Base-by-base conservation (phyloP, 1,284 basidiomycete genomes). In the Cryptococcus jaspeensis region DNA sequence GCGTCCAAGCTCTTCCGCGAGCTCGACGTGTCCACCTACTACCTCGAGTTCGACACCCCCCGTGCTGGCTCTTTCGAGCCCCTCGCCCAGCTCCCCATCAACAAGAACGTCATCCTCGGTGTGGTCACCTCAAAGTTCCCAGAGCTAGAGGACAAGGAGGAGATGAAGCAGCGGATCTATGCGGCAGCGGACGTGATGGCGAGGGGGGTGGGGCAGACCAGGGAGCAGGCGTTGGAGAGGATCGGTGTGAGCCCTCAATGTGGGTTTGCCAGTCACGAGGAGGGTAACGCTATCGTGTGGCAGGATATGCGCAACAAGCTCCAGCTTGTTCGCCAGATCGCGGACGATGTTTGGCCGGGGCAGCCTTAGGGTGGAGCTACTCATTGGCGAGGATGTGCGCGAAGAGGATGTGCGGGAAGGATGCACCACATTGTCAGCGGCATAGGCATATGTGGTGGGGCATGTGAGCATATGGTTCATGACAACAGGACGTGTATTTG, bases 1-100 rank as follows among this genome's bases (percentile, higher is more conserved):
- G 86, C 89, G 12, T 73, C 80, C 63, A 87, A 66, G 36, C 67
- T 90, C n/a, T 89, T 89, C 81, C 83, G 82, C 63, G 76, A 83
- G 51, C 80, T 90, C 56, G 83, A 89, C 67, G 87, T 88, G n/a
- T 85, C 89, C 66, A 81, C 81, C 46, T 89, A 86, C 73, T 90
- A 88, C 62, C 70, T 80, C 51, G 88, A 91, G 77, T 91, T 89
- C 73, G 89, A 92, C 70, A 87, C 86, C 16, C 81, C 83, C 54
- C 84, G 87, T 25, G 84, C 88, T 0, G 87, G 87, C 46, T 81
- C 84, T 56, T 90, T 90, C 66, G 80, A 82, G 66, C 86, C 87
- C 5, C 80, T 90, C 36, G 82, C 79, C 61, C 69, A 84, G 64
- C 79, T 92, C 15, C 88, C 89, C 0, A 77, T 78, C 32, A 62